Evolutionary conservation across 176 grass and related monocot genomes (phyloP), one percentile per base, ranked within the genome.

Genomic region (Aegilops tauschii): DNA sequence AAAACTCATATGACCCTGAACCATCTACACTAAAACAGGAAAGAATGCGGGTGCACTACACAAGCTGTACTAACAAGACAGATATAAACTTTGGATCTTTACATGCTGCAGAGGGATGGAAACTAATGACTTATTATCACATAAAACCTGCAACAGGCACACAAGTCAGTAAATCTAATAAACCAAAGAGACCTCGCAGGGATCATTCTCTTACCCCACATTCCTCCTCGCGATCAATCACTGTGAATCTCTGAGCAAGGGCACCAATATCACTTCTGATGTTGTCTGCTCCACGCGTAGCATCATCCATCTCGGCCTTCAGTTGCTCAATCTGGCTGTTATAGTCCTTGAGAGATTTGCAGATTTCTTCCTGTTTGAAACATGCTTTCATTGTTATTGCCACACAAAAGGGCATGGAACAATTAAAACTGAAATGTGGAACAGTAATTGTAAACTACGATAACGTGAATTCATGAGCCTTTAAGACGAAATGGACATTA

Each of bases 281-380:
- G 45, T 94, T 98, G 58, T 98, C 96, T 49, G 96, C 96, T 18
- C 96, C 96, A 67, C 85, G 92, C 3, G 94, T 98, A 78, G 96
- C 96, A 92, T 98, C 94, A 40, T 98, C 93, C 96, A 98, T 98
- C 85, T 98, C 93, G 7, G 94, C 86, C 86, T 96, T 98, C 23
- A 98, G 66, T 84, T 96, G 92, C 65, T 98, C 96, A 84, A 98
- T 98, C 82, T 96, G 96, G 67, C 88, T 98, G 61, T 98, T 94
- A 84, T 98, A 98, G 29, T 95, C 96, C 85, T 98, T 95, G 18
- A 98, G 92, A 37, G 96, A 98, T 88, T 95, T 96, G 67, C 93
- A 98, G 49, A 98, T 98, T 86, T 95, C 96, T 63, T 98, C 96
- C 96, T 98, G 66, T 76, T 84, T 28, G 32, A 65, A 88, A 18